These are phyloP conservation scores for Rubia tinctorum DNA, from an alignment of 305 asterid species.

Conservation along the genomic window DNA sequence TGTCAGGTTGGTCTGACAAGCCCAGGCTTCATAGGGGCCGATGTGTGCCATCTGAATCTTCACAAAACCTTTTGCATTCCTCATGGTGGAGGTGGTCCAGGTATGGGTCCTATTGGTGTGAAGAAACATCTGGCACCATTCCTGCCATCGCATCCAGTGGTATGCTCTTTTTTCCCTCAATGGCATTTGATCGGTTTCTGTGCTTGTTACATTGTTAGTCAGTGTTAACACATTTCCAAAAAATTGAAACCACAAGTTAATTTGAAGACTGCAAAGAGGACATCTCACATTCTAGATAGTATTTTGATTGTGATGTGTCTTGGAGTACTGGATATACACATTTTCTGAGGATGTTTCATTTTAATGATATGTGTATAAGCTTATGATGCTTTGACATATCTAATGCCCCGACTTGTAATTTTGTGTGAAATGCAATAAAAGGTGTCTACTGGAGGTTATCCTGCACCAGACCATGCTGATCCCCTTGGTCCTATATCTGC, in stretches of 20 bases:
- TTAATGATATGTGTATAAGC: neutral
- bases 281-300: neutral
- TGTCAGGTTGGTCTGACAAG: slow-evolving; percentile 93
- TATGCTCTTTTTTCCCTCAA: slow-evolving; percentile 15
- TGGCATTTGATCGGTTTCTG: neutral
- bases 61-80: slow-evolving; percentile 97
- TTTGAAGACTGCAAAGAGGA: neutral
- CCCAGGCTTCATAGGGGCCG: slow-evolving; percentile 96
- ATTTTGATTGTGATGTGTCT: neutral
- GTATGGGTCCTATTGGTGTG: slow-evolving; percentile 98
- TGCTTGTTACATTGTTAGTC: neutral
- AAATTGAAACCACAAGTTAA: neutral
- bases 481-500: slow-evolving; percentile 94
- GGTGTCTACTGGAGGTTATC: slow-evolving; percentile 58
- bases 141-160: slow-evolving; percentile 91
- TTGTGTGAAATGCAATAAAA: slow-evolving; percentile 11
- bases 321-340: neutral
- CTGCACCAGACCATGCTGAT: slow-evolving; percentile 63
- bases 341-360: neutral
- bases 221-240: neutral
- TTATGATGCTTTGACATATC: slow-evolving; percentile 1
- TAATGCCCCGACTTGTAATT: neutral
- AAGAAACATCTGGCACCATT: slow-evolving; percentile 89
- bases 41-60: slow-evolving; percentile 97
- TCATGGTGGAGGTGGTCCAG: slow-evolving; percentile 99